phyloP scores from a whole-genome alignment of 1,284 basidiomycete genomes.

The Cryptococcus floricola region DNA sequence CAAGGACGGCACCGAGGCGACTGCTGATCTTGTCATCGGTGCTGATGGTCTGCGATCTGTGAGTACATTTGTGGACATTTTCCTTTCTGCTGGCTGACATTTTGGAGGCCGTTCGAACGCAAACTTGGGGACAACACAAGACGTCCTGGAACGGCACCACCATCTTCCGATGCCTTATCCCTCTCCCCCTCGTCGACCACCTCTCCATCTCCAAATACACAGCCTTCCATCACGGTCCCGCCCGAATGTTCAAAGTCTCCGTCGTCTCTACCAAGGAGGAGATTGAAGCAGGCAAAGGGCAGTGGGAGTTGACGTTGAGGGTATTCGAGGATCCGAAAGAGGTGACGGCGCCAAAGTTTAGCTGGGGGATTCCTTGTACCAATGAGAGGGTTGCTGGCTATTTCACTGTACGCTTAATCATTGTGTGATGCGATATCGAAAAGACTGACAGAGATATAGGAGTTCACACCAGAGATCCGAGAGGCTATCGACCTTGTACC shows the following conservation, averaged over 20 bases:
- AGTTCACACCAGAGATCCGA: background rate
- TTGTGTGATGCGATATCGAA: background rate
- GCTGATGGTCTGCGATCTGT: constrained; percentile 38
- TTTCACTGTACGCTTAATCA: constrained; percentile 1
- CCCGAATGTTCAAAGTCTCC: constrained; percentile 2
- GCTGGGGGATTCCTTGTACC: constrained; percentile 6
- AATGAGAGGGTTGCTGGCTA: constrained; percentile 9
- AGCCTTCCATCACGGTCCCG: constrained; percentile 5
- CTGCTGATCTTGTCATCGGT: constrained; percentile 31
- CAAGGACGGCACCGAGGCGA: constrained; percentile 17
- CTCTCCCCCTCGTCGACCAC: constrained; percentile 6
- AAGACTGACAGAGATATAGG: background rate
- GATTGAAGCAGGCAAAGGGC: constrained; percentile 5
- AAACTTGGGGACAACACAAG: constrained; percentile 1
- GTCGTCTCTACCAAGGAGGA: constrained; percentile 3
- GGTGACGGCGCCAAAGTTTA: constrained; percentile 7
- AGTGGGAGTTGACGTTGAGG: constrained; percentile 13
- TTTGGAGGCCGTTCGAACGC: no score
- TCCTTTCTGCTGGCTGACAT: no score
- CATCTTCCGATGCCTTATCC: constrained; percentile 14
- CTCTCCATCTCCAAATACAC: constrained; percentile 6
- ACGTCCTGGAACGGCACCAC: constrained; percentile 8
- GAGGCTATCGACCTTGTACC: constrained; percentile 15
- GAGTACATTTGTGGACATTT: background rate
- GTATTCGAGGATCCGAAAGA: constrained; percentile 2